A percentile compares a stretch with the other conserved stretches of the same genome.
These are phyloP conservation scores for Hortaea sp. DNA, from an alignment of 2,329 filamentous ascomycete species.

Conservation along the genomic window DNA sequence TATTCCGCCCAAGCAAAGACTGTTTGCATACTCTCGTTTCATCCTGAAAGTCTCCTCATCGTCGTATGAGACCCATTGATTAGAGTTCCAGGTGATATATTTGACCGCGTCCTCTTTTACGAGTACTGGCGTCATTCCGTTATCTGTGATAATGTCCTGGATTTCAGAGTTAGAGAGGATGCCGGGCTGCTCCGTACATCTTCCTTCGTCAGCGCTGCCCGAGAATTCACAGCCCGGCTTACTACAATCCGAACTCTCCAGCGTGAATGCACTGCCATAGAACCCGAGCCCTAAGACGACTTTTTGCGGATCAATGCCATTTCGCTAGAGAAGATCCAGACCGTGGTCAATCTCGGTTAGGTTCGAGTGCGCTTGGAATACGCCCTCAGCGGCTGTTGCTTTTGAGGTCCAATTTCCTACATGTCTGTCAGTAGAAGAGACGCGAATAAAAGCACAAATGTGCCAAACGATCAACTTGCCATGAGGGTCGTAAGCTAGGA, in stretches of 20 bases:
- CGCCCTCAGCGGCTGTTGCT: no score
- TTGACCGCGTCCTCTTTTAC: constrained; percentile 25
- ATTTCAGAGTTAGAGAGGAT: constrained; percentile 30
- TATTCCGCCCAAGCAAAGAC: constrained; percentile 22
- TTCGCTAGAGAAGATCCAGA: constrained; percentile 38
- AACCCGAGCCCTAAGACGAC: constrained; percentile 38
- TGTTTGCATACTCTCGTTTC: constrained; percentile 26
- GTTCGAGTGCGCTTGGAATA: constrained; percentile 23
- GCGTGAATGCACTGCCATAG: constrained; percentile 32
- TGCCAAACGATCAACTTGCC: constrained; percentile 20
- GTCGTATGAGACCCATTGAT: constrained; percentile 34
- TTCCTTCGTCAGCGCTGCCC: constrained; percentile 15
- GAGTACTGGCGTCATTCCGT: constrained; percentile 11
- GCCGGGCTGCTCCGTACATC: constrained; percentile 23
- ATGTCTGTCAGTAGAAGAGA: no score
- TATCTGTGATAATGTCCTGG: constrained; percentile 16
- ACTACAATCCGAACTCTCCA: constrained; percentile 14
- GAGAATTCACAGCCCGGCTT: constrained; percentile 12
- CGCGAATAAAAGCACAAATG: no score
- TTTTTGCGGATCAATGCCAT: constrained; percentile 31
- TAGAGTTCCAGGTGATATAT: constrained; percentile 22
- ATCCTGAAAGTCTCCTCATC: constrained; percentile 26
- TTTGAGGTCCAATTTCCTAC: no score
- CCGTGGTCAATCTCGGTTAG: constrained; percentile 36
- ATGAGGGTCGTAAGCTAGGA: constrained; percentile 30